Percentiles rank a stretch among this genome's conserved stretches.
Conservation (phyloP, 1,284 basidiomycete genomes). For the Cutaneotrichosporon sp. region DNA sequence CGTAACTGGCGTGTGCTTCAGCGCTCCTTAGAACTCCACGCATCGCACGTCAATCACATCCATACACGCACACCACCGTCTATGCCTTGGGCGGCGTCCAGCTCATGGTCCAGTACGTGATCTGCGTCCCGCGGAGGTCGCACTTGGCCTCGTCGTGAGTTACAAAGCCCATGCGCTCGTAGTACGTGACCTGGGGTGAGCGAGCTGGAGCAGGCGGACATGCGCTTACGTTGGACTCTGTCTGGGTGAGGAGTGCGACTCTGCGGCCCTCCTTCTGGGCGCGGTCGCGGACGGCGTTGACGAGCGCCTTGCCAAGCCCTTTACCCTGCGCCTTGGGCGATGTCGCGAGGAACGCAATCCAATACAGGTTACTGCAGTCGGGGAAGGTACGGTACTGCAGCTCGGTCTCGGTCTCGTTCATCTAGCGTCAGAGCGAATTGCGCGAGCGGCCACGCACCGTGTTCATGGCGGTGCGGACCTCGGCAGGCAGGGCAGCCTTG, state of each 20-base stretch:
- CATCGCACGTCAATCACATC: too few species aligned
- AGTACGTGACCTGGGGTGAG: not conserved
- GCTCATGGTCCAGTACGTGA: not conserved
- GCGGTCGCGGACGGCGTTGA: not conserved
- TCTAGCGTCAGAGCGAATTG: not conserved
- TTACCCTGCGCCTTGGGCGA: constrained; percentile 1
- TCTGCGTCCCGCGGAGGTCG: not conserved
- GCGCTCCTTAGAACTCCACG: too few species aligned
- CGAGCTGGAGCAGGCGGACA: too few species aligned
- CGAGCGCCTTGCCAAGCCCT: constrained; percentile 1
- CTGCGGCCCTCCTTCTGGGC: not conserved
- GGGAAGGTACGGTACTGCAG: not conserved
- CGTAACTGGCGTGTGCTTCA: too few species aligned
- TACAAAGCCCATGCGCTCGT: not conserved
- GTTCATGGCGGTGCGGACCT: not conserved
- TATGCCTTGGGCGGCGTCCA: not conserved
- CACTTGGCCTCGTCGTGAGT: not conserved
- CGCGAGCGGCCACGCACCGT: too few species aligned
- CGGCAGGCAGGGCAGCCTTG: not conserved
- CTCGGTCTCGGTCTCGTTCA: not conserved
- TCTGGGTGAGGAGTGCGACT: not conserved
- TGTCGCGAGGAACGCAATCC: constrained; percentile 5
- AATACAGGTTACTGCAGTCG: not conserved
- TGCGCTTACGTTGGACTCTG: not conserved
- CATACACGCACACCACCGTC: too few species aligned